Evolutionary conservation across 2,329 filamentous ascomycete species (phyloP), one percentile per base, ranked within the genome.

Genomic region (Incumbomyces lentus): DNA sequence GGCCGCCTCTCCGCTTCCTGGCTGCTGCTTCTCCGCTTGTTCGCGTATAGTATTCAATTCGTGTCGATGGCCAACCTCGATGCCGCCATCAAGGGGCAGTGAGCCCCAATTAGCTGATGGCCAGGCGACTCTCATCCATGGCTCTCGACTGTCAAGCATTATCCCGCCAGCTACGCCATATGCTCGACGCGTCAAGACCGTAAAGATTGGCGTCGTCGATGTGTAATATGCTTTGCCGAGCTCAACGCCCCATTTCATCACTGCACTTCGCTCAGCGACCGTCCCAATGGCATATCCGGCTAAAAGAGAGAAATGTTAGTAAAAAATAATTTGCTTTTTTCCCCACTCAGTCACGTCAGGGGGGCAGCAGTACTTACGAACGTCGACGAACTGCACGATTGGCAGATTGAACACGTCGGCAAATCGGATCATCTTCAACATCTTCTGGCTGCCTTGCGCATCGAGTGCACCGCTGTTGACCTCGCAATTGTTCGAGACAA

Each of bases 371-470:
- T 46, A 66, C 64, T 59, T 60, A 68, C 65, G 78, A 2, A 79
- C 67, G 57, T 82, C 78, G 4, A 82, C 68, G 52, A 82, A 81
- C 56, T 82, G 79, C 6, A 82, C 48, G 3, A 81, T 64, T 0
- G 79, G 79, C 2, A 82, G 63, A 50, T 82, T 82, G 66, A 82
- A 80, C 36, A 81, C 69, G 55, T 82, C 79, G 51, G 76, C 75
- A 55, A 82, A 71, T 55, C 81, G 81, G 31, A 82, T 62, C 59
- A 80, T 70, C 2, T 75, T 66, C 0, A 71, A 74, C 16, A 81
- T 66, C 55, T 82, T 82, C 52, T 81, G 78, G 8, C 72, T 74
- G 4, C 78, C 78, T 0, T 69, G 65, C 1, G 78, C 74, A 57
- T 82, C 78, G 7, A 82, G 62, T 1, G 79, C 78, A 8, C 79